Base-by-base conservation (phyloP, 1,284 basidiomycete genomes). In the Psilocybe mexicana region DNA sequence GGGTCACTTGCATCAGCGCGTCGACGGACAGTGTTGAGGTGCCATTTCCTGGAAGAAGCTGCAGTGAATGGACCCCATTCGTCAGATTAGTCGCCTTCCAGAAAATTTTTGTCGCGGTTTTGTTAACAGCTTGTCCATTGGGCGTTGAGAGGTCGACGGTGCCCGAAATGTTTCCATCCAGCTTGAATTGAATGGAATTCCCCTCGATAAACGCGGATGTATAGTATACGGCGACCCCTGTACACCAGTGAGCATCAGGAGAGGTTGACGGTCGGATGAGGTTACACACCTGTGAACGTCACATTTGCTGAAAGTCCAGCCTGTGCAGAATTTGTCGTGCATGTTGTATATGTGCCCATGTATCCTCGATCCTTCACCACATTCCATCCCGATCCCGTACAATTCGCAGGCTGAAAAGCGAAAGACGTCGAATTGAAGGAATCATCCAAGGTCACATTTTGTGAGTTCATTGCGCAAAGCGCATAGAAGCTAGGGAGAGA, bases 351-450 rank as follows among this genome's bases (percentile, higher is more conserved):
- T 28, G 57, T 54, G 14, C 52, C 65, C 7, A 58, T 44, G 42
- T 53, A 57, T 2, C 59, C 63, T 10, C 48, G 44, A n/a, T 54
- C 49, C 14, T 52, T 23, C 26, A 23, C 55, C 18, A 58, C 49
- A 5, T 35, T 45, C 66, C 66, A 67, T 47, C 64, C 64, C n/a
- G 59, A 47, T 45, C 64, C 64, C 42, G 50, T 58, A 49, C 66
- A 67, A 35, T 58, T 52, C 4, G 57, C 43, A 4, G 66, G 66
- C 14, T 47, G 52, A 40, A 52, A 63, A 11, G 43, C 28, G 40
- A 67, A 59, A 3, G 35, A n/a, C n/a, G 64, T 63, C 18, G 62
- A 58, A 33, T 62, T 63, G 10, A 38, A 43, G n/a, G 48, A 51
- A 26, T 58, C 56, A 43, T 58, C 61, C 14, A 63, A 50, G 10